A percentile compares a stretch with the other conserved stretches of the same genome.
Evolutionary conservation across 768 basidiomycete genomes (phyloP).

Genomic region (Xerocomellus dryophilus): DNA sequence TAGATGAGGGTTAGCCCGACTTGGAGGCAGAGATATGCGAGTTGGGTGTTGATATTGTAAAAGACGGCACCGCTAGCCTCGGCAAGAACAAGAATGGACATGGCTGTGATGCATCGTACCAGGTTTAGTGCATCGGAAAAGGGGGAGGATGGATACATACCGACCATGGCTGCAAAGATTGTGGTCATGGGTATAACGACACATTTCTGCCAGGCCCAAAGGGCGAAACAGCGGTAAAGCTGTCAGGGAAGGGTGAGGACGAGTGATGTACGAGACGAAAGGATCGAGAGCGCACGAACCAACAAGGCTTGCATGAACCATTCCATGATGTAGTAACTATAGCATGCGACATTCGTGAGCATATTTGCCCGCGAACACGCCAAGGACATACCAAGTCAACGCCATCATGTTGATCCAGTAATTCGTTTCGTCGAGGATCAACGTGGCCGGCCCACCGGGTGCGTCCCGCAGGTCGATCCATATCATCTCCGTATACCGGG

Average conservation of each 20-base stretch:
- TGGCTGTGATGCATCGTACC: not conserved
- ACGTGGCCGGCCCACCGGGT: slow-evolving; percentile 13
- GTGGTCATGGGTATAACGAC: slow-evolving; percentile 16
- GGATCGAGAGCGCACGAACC: slow-evolving; percentile 2
- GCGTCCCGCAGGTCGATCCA: slow-evolving; percentile 30
- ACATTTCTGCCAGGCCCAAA: slow-evolving; percentile 16
- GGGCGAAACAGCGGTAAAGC: slow-evolving; percentile 17
- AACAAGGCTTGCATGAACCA: slow-evolving; percentile 31
- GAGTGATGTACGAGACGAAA: not conserved
- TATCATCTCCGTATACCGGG: slow-evolving; percentile 31
- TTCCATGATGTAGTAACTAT: slow-evolving; percentile 27
- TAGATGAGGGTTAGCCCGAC: slow-evolving; percentile 31
- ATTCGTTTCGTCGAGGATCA: slow-evolving; percentile 11
- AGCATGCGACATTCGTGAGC: not conserved
- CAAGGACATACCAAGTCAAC: slow-evolving; percentile 14
- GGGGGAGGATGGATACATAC: slow-evolving; percentile 2
- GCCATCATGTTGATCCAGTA: slow-evolving; percentile 22
- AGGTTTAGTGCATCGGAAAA: not conserved
- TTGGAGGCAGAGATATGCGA: slow-evolving; percentile 31
- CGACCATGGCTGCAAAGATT: slow-evolving; percentile 11
- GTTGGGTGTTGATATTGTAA: slow-evolving; percentile 19
- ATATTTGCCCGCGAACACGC: not conserved
- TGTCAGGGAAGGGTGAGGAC: not conserved
- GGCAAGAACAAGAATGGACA: slow-evolving; percentile 16
- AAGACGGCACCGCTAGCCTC: slow-evolving; percentile 12